A percentile compares a stretch with the other conserved stretches of the same genome.
These are phyloP conservation scores for Zymoseptoria pseudotritici DNA, from an alignment of 2,329 filamentous ascomycete genomes.

Conservation along the genomic window DNA sequence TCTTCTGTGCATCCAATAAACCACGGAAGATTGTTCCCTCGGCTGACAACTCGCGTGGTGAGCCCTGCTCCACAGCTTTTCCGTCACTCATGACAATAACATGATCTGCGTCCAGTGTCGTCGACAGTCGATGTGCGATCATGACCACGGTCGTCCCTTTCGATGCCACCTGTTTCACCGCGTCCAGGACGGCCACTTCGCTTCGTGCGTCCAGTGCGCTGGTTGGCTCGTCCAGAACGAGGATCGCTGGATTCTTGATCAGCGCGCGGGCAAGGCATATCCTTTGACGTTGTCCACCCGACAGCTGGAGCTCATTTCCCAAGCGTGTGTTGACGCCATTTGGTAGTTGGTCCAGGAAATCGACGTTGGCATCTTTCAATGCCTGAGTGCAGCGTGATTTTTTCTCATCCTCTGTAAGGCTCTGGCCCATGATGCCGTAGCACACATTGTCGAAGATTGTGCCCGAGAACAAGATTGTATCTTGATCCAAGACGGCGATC, in stretches of 20 bases:
- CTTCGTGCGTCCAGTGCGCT: slow-evolving; percentile 39
- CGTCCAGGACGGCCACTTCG: slow-evolving; percentile 37
- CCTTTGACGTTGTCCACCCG: slow-evolving; percentile 41
- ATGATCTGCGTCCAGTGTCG: slow-evolving; percentile 69
- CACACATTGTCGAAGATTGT: slow-evolving; percentile 40
- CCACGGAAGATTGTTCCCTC: slow-evolving; percentile 21
- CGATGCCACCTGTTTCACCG: slow-evolving; percentile 35
- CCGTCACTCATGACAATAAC: slow-evolving; percentile 70
- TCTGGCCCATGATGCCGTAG: slow-evolving; percentile 28
- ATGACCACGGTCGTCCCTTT: slow-evolving; percentile 56
- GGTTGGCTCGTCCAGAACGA: slow-evolving; percentile 43
- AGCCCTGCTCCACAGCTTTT: slow-evolving; percentile 54
- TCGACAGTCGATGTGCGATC: slow-evolving; percentile 70
- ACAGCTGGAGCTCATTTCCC: slow-evolving; percentile 38
- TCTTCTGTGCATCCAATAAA: slow-evolving; percentile 23
- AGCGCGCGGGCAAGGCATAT: slow-evolving; percentile 42
- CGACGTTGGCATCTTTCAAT: slow-evolving; percentile 34
- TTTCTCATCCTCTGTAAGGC: slow-evolving; percentile 19
- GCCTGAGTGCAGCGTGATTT: slow-evolving; percentile 25
- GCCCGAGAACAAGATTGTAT: slow-evolving; percentile 39
- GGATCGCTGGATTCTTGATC: slow-evolving; percentile 37
- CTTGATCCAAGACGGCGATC: slow-evolving; percentile 41
- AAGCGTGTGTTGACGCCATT: slow-evolving; percentile 39
- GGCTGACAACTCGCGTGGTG: slow-evolving; percentile 50
- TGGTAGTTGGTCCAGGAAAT: slow-evolving; percentile 39